Base-by-base conservation (phyloP, 805 yeast species). In the Aciculoconidium aculeatum region DNA sequence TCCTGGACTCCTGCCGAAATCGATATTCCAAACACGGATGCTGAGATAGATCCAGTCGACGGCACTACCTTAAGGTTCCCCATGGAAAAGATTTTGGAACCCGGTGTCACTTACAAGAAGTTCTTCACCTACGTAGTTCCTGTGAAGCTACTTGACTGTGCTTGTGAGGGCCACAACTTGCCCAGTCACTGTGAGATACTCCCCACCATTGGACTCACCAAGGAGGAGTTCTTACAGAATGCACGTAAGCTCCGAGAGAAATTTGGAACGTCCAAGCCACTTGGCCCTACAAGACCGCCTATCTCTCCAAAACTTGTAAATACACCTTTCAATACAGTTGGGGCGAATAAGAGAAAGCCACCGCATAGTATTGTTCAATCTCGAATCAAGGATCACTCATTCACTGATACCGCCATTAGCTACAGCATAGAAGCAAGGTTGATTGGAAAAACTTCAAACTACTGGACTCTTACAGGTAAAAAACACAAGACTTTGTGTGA, bases 1-100 rank as follows among this genome's bases (percentile, higher is more conserved):
- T 47, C 53, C 16, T 53, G 58, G 57, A 49, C 57, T 1, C 57
- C 55, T 1, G 55, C 47, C 4, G 28, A 31, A 13, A 40, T 44
- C 13, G 45, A 43, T 15, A 18, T 26, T 5, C 20, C 17, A 8
- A 18, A 13, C 7, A 36, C 26, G 5, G 37, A 30, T 7, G 15
- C 21, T 3, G 29, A 27, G 9, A 21, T 38, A n/a, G 56, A 52
- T 25, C 48, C 49, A 1, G 25, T 40, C 6, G 57, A 52, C 29
- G 40, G 44, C 18, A 31, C 50, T 7, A 26, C 17, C 14, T 34
- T 49, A 9, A 33, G 29, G 25, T 34, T 53, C 13, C 36, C 47
- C 4, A 15, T 12, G 17, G 41, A 45, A n/a, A 37, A 42, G 30
- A 28, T 30, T 5, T 41, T 53, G 17, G 38, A 29, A 14, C 55